Evolutionary conservation across 2,329 filamentous ascomycete species (phyloP), one percentile per base, ranked within the genome.

Genomic region (Fusarium sacchari): DNA sequence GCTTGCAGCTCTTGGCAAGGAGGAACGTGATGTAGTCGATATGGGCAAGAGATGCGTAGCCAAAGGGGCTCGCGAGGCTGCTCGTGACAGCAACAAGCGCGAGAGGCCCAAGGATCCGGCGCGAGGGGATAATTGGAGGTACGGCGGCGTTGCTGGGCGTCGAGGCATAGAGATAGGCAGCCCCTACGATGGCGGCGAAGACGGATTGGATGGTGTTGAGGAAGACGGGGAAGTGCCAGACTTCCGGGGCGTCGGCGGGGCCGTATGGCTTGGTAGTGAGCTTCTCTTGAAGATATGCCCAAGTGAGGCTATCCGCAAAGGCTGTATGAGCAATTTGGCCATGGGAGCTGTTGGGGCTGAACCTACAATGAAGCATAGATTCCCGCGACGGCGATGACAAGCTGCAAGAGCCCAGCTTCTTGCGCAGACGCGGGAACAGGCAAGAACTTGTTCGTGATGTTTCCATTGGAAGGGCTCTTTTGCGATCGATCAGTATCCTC

Each of bases 1-100:
- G 89, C 86, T 99, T 99, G 92, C 96, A 99, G 78, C 93, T 95
- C 85, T 99, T 98, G 77, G 96, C 96, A 46, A 99, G 92, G 76
- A 98, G 94, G 84, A 97, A 98, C 36, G 96, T 98, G 79, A 98
- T 94, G 84, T 98, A 98, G 88, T 98, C 96, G 83, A 98, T 95
- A 82, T 98, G 95, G 42, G 93, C 91, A 57, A 98, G 91, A 67
- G 91, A 93, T 56, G 96, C 95, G 84, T 98, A 98, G 76, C 96
- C 96, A 80, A 98, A 98, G 6, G 96, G 96, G n/a, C 93, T 95
- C 43, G 96, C 95, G 59, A 98, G 92, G 8, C 94, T 95, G 77
- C 91, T 93, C 9, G 95, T 97, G 63, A 98, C 83, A 75, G 95
- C 94, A 67, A 99, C 94, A 66, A 98, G 90, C 68, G 94, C 83